A percentile compares a stretch with the other conserved stretches of the same genome.
Conservation (phyloP, 139 green algal genomes). For the Picochlorum sp. region DNA sequence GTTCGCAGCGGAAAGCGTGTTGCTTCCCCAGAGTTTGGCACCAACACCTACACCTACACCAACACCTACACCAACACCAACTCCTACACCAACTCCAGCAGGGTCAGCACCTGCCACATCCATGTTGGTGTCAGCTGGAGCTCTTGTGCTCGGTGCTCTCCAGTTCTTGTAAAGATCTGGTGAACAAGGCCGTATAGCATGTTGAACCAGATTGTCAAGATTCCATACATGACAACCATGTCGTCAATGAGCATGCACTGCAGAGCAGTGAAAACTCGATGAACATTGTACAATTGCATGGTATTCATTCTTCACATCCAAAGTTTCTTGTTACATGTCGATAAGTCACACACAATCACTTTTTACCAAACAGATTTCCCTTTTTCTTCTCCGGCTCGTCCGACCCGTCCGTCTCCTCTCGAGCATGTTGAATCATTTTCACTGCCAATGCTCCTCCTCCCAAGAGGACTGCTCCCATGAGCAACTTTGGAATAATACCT, state of each 20-base stretch:
- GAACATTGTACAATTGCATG: no score
- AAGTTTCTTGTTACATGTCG: no score
- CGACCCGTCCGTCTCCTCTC: neutral
- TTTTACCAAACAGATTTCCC: constrained; percentile 4
- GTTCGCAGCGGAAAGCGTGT: neutral
- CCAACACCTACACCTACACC: neutral
- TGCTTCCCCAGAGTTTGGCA: neutral
- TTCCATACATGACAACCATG: no score
- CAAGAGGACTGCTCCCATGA: constrained; percentile 1
- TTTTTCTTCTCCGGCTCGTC: constrained; percentile 6
- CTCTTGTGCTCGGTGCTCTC: constrained; percentile 5
- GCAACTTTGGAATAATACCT: constrained; percentile 5
- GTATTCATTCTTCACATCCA: no score
- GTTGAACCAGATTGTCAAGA: no score
- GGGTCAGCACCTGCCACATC: no score
- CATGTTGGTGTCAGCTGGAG: no score
- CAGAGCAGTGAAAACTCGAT: no score
- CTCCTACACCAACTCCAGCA: no score
- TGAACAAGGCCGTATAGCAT: no score
- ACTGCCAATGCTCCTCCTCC: constrained; percentile 5
- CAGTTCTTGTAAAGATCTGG: neutral
- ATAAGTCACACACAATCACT: neutral
- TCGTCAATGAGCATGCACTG: no score
- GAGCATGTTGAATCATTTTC: neutral
- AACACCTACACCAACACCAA: no score